phyloP scores from a whole-genome alignment of 805 yeast genomes.

The Schwanniomyces vanrijiae region DNA sequence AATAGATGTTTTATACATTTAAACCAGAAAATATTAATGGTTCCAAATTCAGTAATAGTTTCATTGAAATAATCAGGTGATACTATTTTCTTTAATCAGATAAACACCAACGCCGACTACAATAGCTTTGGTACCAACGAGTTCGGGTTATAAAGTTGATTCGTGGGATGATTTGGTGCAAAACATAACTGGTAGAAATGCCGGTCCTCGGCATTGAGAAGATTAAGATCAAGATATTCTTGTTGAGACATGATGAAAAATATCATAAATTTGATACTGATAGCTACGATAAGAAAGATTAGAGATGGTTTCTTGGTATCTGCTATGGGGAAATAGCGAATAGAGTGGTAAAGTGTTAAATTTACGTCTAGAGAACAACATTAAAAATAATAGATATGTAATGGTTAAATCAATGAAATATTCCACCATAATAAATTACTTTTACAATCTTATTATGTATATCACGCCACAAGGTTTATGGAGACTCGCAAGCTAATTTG shows the following conservation, averaged over 20 bases:
- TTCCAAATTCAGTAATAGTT: background rate
- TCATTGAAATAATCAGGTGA: slow-evolving; percentile 9
- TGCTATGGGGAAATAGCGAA: slow-evolving; percentile 15
- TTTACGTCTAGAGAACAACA: slow-evolving; percentile 22
- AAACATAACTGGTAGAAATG: slow-evolving; percentile 12
- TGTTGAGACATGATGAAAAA: slow-evolving; percentile 37
- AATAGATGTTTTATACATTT: background rate
- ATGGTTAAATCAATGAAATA: slow-evolving; percentile 16
- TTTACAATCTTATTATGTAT: too few species aligned
- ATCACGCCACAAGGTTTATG: too few species aligned
- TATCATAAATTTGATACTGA: slow-evolving; percentile 27
- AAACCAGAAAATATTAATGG: slow-evolving; percentile 1
- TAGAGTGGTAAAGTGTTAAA: slow-evolving; percentile 32
- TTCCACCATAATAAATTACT: slow-evolving; percentile 4
- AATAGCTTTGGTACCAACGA: slow-evolving; percentile 11
- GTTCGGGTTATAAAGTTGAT: slow-evolving; percentile 20
- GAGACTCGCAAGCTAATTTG: too few species aligned
- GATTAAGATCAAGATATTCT: slow-evolving; percentile 27
- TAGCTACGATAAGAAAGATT: slow-evolving; percentile 13
- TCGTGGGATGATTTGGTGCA: slow-evolving; percentile 23
- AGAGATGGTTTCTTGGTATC: slow-evolving; percentile 31
- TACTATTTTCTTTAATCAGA: slow-evolving; percentile 19
- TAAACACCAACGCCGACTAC: slow-evolving; percentile 13
- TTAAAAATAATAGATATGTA: slow-evolving; percentile 15
- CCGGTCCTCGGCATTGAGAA: slow-evolving; percentile 5